Percentiles rank a stretch among this genome's conserved stretches.
Conservation (phyloP, 805 yeast genomes). For the Clavispora phyllophila region DNA sequence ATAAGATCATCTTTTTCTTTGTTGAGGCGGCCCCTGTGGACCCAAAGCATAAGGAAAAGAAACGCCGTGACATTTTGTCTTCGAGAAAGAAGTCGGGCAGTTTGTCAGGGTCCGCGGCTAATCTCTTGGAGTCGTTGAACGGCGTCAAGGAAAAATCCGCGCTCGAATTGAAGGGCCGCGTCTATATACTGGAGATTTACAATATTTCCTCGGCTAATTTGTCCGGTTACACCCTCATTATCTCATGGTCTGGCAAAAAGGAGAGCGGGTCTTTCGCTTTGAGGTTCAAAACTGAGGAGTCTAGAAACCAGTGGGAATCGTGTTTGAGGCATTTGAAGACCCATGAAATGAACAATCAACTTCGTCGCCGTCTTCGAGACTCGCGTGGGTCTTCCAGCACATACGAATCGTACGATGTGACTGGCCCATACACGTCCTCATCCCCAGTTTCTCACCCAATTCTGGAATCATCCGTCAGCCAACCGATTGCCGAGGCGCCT, state of each 20-base stretch:
- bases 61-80: conserved; percentile 37
- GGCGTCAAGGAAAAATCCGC: conserved; percentile 23
- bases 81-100: conserved; percentile 45
- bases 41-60: conserved; percentile 27
- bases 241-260: conserved; percentile 79
- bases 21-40: conserved; percentile 24
- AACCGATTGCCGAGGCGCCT: conserved; percentile 2
- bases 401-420: conserved; percentile 23
- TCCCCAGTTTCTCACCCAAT: conserved; percentile 8
- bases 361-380: conserved; percentile 33
- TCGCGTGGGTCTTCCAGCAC: conserved; percentile 26
- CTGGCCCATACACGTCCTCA: conserved; percentile 15
- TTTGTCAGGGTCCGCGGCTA: conserved; percentile 38
- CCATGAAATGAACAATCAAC: conserved; percentile 35
- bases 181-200: conserved; percentile 63
- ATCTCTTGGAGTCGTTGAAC: conserved; percentile 31
- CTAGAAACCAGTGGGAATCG: conserved; percentile 74
- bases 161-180: conserved; percentile 71
- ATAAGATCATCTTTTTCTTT: conserved; percentile 50
- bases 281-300: conserved; percentile 79
- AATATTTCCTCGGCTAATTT: conserved; percentile 33
- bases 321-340: conserved; percentile 50
- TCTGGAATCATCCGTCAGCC: not conserved
- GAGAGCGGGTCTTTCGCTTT: conserved; percentile 85
- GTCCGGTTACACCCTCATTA: conserved; percentile 55